A percentile compares a stretch with the other conserved stretches of the same genome.
Conservation (phyloP, 2,329 filamentous ascomycete genomes). For the Fusarium abutilonis region DNA sequence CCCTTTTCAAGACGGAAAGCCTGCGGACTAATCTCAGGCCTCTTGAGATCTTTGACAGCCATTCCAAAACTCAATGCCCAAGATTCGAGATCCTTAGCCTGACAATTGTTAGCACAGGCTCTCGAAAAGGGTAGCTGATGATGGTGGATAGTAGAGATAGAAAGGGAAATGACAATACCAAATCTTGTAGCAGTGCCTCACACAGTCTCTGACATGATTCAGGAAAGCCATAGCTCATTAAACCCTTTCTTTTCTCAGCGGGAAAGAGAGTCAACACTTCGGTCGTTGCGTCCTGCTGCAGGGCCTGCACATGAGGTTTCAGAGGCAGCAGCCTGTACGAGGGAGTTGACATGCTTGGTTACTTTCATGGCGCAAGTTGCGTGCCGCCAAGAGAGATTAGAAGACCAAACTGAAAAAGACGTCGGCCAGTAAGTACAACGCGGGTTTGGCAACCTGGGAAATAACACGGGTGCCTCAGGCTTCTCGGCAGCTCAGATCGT, state of each 20-base stretch:
- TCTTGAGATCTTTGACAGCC: constrained; percentile 39
- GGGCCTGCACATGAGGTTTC: constrained; percentile 36
- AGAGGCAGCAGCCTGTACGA: constrained; percentile 42
- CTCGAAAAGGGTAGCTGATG: constrained; percentile 3
- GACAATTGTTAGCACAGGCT: constrained; percentile 10
- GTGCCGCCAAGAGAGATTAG: constrained; percentile 26
- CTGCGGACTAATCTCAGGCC: constrained; percentile 41
- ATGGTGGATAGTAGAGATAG: constrained; percentile 6
- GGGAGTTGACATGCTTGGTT: constrained; percentile 39
- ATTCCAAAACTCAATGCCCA: constrained; percentile 41
- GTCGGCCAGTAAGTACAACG: constrained; percentile 8
- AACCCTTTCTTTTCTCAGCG: constrained; percentile 39
- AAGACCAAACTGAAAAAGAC: constrained; percentile 18
- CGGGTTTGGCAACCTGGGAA: constrained; percentile 30
- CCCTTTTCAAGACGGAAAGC: constrained; percentile 43
- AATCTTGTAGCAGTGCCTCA: constrained; percentile 36
- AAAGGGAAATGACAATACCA: constrained; percentile 30
- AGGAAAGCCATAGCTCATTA: constrained; percentile 41
- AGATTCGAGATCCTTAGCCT: constrained; percentile 39
- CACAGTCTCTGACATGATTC: constrained; percentile 40
- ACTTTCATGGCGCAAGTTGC: constrained; percentile 32
- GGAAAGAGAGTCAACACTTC: constrained; percentile 43
- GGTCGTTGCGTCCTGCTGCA: constrained; percentile 43
- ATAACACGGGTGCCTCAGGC: constrained; percentile 40
- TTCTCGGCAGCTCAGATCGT: constrained; percentile 41